phyloP scores from a whole-genome alignment of 495 filamentous ascomycete genomes.

The Filosporella fistucella region DNA sequence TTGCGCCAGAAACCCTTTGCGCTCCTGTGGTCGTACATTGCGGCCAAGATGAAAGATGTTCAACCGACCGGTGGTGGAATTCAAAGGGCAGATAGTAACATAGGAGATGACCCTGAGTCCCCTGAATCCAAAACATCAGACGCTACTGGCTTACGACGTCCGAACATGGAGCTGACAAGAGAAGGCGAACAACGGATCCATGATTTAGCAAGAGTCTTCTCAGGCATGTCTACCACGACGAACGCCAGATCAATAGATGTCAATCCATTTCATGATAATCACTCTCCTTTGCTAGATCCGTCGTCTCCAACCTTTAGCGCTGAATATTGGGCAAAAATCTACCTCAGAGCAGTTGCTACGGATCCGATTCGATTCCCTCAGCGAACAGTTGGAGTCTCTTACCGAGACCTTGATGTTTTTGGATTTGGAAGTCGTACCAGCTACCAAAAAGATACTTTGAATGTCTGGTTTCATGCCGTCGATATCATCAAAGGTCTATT shows the following conservation, averaged over 20 bases:
- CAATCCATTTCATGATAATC: background rate
- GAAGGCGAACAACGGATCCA: background rate
- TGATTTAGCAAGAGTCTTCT: background rate
- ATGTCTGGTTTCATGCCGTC: constrained; percentile 29
- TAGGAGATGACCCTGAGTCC: background rate
- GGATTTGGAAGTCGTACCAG: constrained; percentile 71
- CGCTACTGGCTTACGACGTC: background rate
- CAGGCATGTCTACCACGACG: background rate
- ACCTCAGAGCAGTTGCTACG: background rate
- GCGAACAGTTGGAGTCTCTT: constrained; percentile 36
- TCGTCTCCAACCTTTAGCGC: background rate
- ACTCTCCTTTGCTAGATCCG: background rate
- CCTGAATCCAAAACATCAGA: background rate
- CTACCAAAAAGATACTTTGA: constrained; percentile 68
- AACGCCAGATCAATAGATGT: background rate
- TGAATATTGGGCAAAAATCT: background rate
- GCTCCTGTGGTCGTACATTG: background rate
- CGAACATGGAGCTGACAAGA: background rate
- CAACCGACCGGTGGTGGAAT: background rate
- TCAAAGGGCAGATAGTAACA: background rate
- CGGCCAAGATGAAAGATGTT: background rate
- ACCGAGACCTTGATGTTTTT: constrained; percentile 59
- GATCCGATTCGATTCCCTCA: background rate
- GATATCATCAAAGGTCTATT: background rate
- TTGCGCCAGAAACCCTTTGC: background rate